A percentile compares a stretch with the other conserved stretches of the same genome.
Conservation (phyloP, 495 filamentous ascomycete genomes). For the Talaromyces trachyspermus region DNA sequence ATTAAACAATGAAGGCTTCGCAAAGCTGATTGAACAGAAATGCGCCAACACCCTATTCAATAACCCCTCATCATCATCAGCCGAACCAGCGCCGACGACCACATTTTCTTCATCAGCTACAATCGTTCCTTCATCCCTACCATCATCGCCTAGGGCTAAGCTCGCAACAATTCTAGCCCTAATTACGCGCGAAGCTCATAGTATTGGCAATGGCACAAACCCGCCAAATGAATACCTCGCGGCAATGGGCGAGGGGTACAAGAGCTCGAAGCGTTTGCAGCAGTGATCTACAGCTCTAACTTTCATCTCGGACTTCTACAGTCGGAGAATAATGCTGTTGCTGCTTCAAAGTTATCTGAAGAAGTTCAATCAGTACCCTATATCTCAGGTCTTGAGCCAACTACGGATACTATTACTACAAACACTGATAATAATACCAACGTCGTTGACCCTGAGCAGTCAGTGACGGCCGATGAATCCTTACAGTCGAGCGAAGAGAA, state of each 20-base stretch:
- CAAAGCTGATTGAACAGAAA: slow-evolving; percentile 69
- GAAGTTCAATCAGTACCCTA: slow-evolving; percentile 11
- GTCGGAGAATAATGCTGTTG: slow-evolving; percentile 14
- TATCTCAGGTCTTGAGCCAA: slow-evolving; percentile 18
- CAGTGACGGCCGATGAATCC: neutral
- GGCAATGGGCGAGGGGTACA: slow-evolving; percentile 69
- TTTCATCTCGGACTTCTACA: slow-evolving; percentile 60
- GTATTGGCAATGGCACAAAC: slow-evolving; percentile 69
- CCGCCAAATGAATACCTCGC: slow-evolving; percentile 75
- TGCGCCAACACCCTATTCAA: slow-evolving; percentile 73
- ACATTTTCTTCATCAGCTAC: slow-evolving; percentile 37
- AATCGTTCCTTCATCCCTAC: slow-evolving; percentile 22
- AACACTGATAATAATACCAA: slow-evolving; percentile 2
- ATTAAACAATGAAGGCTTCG: slow-evolving; percentile 82
- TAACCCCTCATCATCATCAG: slow-evolving; percentile 26
- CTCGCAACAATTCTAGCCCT: slow-evolving; percentile 84
- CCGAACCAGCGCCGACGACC: slow-evolving; percentile 30
- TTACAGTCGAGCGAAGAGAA: neutral
- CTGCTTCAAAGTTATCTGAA: slow-evolving; percentile 8
- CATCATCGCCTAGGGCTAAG: slow-evolving; percentile 53
- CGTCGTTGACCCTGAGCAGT: slow-evolving; percentile 8
- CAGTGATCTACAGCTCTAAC: slow-evolving; percentile 89
- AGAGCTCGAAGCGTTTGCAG: slow-evolving; percentile 89
- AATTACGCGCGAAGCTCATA: slow-evolving; percentile 79
- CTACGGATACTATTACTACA: slow-evolving; percentile 19